Percentiles rank a stretch among this genome's conserved stretches.
phyloP scores from a whole-genome alignment of 2,329 filamentous ascomycete genomes.

The Colletotrichum paranaense region DNA sequence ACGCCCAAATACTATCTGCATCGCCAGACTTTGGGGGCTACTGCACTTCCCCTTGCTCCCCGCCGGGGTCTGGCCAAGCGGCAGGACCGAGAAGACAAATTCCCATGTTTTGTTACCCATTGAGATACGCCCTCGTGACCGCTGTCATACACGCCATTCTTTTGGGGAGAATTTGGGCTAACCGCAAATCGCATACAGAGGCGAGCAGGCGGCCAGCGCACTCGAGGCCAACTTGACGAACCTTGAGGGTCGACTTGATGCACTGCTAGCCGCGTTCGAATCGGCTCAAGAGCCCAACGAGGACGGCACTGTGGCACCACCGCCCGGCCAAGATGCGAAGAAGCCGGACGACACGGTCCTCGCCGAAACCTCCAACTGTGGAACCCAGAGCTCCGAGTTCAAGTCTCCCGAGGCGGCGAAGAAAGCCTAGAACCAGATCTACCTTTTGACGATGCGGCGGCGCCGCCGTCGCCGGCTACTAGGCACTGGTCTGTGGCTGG shows the following conservation, averaged over 20 bases:
- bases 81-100: slow-evolving; percentile 26
- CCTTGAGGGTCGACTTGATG: slow-evolving; percentile 67
- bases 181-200: slow-evolving; percentile 48
- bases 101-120: slow-evolving; percentile 29
- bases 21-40: background rate
- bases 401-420: background rate
- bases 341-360: background rate
- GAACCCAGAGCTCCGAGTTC: background rate
- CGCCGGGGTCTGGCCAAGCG: slow-evolving; percentile 21
- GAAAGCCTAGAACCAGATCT: background rate
- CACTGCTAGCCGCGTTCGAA: slow-evolving; percentile 62
- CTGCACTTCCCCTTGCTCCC: slow-evolving; percentile 5
- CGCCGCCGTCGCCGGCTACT: background rate
- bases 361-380: background rate
- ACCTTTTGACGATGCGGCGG: background rate
- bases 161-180: slow-evolving; percentile 8
- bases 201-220: slow-evolving; percentile 64
- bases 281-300: slow-evolving; percentile 21
- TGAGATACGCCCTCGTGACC: slow-evolving; percentile 4
- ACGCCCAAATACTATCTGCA: slow-evolving; percentile 8
- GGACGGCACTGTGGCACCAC: background rate
- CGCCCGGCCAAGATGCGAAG: slow-evolving; percentile 1
- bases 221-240: slow-evolving; percentile 64
- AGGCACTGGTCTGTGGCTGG: no score
- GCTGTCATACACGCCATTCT: slow-evolving; percentile 16